Evolutionary conservation across 257 asterid genomes (phyloP).

Genomic region (Capsicum rhomboideum): DNA sequence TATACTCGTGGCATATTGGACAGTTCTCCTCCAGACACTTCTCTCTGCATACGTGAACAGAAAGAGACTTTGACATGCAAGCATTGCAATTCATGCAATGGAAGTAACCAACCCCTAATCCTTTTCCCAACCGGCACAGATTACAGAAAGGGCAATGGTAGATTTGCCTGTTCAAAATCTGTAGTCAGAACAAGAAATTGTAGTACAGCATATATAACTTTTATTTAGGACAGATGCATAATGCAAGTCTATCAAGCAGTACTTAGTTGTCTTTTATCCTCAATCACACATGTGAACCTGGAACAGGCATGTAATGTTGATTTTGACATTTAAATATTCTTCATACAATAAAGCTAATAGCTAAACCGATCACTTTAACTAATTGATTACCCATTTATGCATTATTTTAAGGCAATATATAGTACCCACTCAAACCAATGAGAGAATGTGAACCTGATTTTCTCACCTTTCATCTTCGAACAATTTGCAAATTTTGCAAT

Average conservation of each 20-base stretch:
- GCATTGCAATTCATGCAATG: constrained; percentile 98
- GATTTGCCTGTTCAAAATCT: constrained; percentile 50
- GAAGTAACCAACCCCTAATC: constrained; percentile 76
- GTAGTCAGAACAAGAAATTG: neutral
- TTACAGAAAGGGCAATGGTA: constrained; percentile 97
- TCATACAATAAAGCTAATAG: neutral
- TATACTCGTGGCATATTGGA: constrained; percentile 84
- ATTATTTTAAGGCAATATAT: neutral
- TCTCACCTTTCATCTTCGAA: constrained; percentile 77
- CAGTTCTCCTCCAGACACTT: constrained; percentile 86
- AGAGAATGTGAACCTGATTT: neutral
- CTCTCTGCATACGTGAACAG: constrained; percentile 69
- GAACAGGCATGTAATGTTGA: neutral
- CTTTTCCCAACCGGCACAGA: constrained; percentile 87
- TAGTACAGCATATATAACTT: neutral
- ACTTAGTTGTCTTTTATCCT: neutral
- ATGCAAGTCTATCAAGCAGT: neutral
- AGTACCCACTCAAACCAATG: neutral
- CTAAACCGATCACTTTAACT: neutral
- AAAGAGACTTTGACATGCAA: constrained; percentile 67
- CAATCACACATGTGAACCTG: too few species aligned
- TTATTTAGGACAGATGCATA: neutral
- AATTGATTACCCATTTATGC: neutral
- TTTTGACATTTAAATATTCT: neutral
- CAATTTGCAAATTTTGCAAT: constrained; percentile 72